Conservation (phyloP, 805 yeast species). For the Cyberlindnera galapagoensis region DNA sequence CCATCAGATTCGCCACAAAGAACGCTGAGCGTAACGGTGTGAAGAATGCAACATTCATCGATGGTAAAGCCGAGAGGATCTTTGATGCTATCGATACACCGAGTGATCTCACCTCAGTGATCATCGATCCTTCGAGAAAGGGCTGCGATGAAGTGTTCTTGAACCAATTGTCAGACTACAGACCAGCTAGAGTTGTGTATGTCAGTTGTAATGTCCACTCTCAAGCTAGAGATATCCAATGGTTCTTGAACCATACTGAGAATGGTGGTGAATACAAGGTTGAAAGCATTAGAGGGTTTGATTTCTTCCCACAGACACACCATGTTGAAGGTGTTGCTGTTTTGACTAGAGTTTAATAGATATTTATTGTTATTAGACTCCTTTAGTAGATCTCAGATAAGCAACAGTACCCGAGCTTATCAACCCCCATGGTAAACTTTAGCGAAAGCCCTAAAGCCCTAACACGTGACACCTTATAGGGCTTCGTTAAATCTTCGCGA, state of each 20-base stretch:
- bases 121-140: constrained; percentile 94
- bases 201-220: constrained; percentile 97
- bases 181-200: constrained; percentile 86
- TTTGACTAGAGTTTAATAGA: constrained; percentile 29
- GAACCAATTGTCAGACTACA: constrained; percentile 75
- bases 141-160: constrained; percentile 90
- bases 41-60: constrained; percentile 74
- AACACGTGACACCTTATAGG: constrained; percentile 9
- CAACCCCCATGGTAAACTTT: neutral
- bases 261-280: constrained; percentile 59
- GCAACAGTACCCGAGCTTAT: neutral
- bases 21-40: constrained; percentile 77
- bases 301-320: constrained; percentile 93
- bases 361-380: neutral
- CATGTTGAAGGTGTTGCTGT: constrained; percentile 89
- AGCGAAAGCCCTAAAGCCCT: neutral
- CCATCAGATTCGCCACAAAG: constrained; percentile 77
- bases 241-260: constrained; percentile 61
- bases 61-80: constrained; percentile 88
- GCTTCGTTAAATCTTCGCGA: neutral
- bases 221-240: constrained; percentile 91
- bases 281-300: constrained; percentile 88
- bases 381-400: neutral
- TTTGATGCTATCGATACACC: constrained; percentile 78
- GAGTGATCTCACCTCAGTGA: constrained; percentile 71